Percentiles rank a stretch among this genome's conserved stretches.
phyloP scores from a whole-genome alignment of 495 filamentous ascomycete species.

The Neurospora terricola region DNA sequence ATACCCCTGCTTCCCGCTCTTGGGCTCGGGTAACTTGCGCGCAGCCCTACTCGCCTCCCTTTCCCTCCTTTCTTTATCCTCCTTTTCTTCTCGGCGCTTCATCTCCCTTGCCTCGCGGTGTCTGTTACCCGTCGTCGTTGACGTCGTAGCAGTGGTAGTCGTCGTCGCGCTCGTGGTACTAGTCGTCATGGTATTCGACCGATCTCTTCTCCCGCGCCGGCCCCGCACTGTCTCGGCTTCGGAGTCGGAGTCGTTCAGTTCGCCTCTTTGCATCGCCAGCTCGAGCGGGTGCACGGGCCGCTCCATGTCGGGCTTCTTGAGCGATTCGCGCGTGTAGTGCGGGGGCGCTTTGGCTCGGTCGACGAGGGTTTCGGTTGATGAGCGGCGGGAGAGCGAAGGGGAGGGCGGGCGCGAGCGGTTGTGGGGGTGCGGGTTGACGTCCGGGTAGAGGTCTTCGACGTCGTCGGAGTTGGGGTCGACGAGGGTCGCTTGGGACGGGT shows the following conservation, averaged over 20 bases:
- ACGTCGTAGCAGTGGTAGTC: neutral
- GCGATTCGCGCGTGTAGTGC: neutral
- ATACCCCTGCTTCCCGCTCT: neutral
- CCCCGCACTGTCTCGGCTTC: neutral
- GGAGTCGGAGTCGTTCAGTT: neutral
- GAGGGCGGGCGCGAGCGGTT: neutral
- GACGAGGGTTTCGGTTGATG: neutral
- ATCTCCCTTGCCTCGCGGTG: neutral
- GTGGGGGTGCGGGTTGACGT: neutral
- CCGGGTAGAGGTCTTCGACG: neutral
- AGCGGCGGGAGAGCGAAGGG: neutral
- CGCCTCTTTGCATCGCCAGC: neutral
- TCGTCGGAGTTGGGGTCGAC: neutral
- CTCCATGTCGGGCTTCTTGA: neutral
- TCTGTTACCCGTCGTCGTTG: neutral
- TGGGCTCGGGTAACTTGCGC: neutral
- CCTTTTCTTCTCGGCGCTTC: neutral
- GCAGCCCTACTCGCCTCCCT: neutral
- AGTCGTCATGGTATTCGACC: neutral
- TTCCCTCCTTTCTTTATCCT: neutral
- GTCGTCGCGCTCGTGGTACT: neutral
- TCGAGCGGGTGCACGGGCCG: neutral
- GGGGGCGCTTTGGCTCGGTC: neutral
- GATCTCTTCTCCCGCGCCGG: neutral
- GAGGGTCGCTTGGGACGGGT: neutral